Evolutionary conservation across 116 monocot genomes (phyloP), one percentile per base, ranked within the genome.

Genomic region (Dioscorea cayenensis): DNA sequence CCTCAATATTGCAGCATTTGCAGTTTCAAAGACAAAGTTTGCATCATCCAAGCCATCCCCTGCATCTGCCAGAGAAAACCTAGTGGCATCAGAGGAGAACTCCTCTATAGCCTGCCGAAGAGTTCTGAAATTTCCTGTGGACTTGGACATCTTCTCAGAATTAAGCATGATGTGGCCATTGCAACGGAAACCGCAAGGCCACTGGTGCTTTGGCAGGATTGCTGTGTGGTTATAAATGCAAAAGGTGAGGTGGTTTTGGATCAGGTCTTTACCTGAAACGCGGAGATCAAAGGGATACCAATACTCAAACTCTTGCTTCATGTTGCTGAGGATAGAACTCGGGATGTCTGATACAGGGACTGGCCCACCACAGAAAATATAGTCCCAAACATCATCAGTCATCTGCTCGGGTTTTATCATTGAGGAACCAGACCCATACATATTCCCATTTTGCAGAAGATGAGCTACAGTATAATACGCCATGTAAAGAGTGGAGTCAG

Each of bases 141-240:
- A 95, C 72, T 95, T 95, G 23, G 95, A 95, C 95, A 95, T 95
- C 73, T 94, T 94, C 74, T 90, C 94, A 4, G 94, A 94, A 75
- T 94, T 94, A 20, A 94, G 91, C 94, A 88, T 90, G 71, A 94
- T 86, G 62, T 94, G 94, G 19, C 94, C 94, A 67, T 91, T 94
- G 86, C 94, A 94, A 22, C 94, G 84, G 72, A 91, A 94, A 12
- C 94, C 91, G 21, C 73, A 75, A 11, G 94, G 94, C 94, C 94
- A 94, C 16, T 86, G 86, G 7, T 86, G 70, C 58, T 82, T 76
- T 7, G 92, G 95, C 11, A 92, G 70, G 60, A 95, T 81, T 2
- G 92, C 85, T n/a, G 89, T 80, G 80, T 95, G 95, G 63, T 89
- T 95, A 67, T 95, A 95, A 22, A 95, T 92, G 83, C 89, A 85